phyloP scores from a whole-genome alignment of 805 yeast genomes.

The Saturnispora gosingensis region DNA sequence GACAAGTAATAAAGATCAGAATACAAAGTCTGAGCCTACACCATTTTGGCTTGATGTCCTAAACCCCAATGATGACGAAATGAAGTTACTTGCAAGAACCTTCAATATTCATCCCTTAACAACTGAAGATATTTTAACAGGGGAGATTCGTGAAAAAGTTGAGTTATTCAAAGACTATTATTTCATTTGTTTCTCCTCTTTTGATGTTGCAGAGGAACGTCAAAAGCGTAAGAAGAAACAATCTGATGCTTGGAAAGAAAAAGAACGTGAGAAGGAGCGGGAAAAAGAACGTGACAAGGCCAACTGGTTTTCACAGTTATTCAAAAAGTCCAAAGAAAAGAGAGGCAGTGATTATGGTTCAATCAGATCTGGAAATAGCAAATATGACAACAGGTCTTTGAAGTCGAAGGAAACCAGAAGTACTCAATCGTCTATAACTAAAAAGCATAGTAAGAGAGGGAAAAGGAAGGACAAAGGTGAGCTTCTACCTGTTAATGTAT shows the following conservation, averaged over 20 bases:
- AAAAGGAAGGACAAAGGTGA: conserved; percentile 35
- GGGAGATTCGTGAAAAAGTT: conserved; percentile 92
- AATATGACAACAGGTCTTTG: neutral
- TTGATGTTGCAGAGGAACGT: conserved; percentile 72
- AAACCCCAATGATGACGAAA: conserved; percentile 93
- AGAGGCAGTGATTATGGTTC: neutral
- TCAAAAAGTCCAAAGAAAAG: neutral
- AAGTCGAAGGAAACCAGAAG: neutral
- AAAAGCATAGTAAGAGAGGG: conserved; percentile 14
- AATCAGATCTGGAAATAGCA: conserved; percentile 1
- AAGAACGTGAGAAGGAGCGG: conserved; percentile 15
- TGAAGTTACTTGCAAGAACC: conserved; percentile 83
- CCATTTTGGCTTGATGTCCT: conserved; percentile 93
- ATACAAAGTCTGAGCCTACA: conserved; percentile 2
- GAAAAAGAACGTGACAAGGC: conserved; percentile 11
- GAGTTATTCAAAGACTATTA: conserved; percentile 87
- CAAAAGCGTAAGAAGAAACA: conserved; percentile 29
- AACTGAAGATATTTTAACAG: conserved; percentile 86
- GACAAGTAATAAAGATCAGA: neutral
- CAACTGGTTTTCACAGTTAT: conserved; percentile 9
- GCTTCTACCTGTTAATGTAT: conserved; percentile 83
- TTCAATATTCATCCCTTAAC: conserved; percentile 95
- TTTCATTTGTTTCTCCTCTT: conserved; percentile 80
- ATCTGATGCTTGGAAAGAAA: conserved; percentile 17
- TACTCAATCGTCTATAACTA: conserved; percentile 14